phyloP scores from a whole-genome alignment of 1,139 yeast genomes.

The Saccharomyces hybrid region DNA sequence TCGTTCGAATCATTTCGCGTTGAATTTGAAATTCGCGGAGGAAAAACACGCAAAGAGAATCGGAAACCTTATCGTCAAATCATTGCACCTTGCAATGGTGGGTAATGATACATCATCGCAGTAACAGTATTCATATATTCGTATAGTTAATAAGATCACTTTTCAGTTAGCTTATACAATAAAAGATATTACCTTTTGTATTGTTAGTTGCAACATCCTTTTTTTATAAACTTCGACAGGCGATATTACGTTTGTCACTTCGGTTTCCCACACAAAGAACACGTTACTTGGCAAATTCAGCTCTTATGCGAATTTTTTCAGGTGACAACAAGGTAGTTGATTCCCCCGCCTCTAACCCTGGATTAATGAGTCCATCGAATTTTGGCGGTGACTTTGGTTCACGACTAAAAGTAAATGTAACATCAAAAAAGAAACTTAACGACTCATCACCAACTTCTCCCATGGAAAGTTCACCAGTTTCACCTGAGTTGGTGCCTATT shows the following conservation, averaged over 20 bases:
- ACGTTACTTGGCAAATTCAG: not conserved
- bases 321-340: slow-evolving; percentile 7
- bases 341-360: not conserved
- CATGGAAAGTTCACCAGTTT: slow-evolving; percentile 14
- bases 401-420: not conserved
- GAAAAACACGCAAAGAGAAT: not conserved
- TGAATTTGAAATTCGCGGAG: not conserved
- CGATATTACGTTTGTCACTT: not conserved
- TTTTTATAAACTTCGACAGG: not conserved
- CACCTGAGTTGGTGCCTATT: slow-evolving; percentile 71
- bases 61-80: not conserved
- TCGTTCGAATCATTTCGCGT: not conserved
- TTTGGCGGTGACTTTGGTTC: not conserved
- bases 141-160: not conserved
- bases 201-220: not conserved
- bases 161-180: not conserved
- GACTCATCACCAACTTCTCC: not conserved
- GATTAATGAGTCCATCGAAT: not conserved
- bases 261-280: slow-evolving; percentile 1
- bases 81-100: not conserved
- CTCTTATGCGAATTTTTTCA: slow-evolving; percentile 10
- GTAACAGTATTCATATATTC: not conserved
- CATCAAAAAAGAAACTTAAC: not conserved
- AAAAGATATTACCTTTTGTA: not conserved
- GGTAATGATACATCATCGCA: not conserved